These are phyloP conservation scores for Kwoniella dejecticola DNA, from an alignment of 768 basidiomycete species.

Conservation along the genomic window DNA sequence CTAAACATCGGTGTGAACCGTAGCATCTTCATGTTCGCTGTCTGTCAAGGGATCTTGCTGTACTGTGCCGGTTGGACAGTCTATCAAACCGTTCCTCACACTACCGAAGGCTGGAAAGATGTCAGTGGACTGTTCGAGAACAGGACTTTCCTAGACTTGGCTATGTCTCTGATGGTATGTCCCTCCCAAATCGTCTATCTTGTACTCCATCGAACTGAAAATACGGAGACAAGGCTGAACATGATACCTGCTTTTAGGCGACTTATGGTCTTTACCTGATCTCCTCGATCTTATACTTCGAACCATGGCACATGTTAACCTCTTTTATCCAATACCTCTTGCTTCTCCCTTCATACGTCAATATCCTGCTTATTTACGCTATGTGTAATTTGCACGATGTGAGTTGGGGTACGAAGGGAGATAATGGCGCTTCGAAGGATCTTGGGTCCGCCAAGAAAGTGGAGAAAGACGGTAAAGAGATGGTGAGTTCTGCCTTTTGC, in stretches of 20 bases:
- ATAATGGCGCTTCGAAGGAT: conserved; percentile 83
- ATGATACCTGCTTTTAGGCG: too few species aligned
- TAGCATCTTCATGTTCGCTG: conserved; percentile 46
- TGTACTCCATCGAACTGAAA: too few species aligned
- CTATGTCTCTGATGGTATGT: conserved; percentile 47
- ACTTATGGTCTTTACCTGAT: conserved; percentile 85
- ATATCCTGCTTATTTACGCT: conserved; percentile 54
- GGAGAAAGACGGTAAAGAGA: conserved; percentile 76
- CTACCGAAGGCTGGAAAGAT: conserved; percentile 72
- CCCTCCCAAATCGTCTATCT: neutral
- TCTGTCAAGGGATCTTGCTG: conserved; percentile 63
- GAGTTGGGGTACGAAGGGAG: conserved; percentile 84
- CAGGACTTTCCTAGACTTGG: conserved; percentile 71
- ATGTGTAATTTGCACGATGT: conserved; percentile 68
- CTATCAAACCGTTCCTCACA: conserved; percentile 77
- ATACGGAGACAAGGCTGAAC: too few species aligned
- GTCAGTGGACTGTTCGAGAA: conserved; percentile 58
- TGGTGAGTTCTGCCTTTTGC: conserved; percentile 63
- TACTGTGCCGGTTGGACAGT: conserved; percentile 93
- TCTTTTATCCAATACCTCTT: conserved; percentile 55
- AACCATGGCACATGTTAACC: conserved; percentile 56
- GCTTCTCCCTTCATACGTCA: conserved; percentile 54
- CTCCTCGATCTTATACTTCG: conserved; percentile 51
- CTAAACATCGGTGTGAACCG: too few species aligned
- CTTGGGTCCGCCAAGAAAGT: conserved; percentile 88